Evolutionary conservation across 352 stramenopile genomes (phyloP).

Genomic region (Phytophthora rubi): DNA sequence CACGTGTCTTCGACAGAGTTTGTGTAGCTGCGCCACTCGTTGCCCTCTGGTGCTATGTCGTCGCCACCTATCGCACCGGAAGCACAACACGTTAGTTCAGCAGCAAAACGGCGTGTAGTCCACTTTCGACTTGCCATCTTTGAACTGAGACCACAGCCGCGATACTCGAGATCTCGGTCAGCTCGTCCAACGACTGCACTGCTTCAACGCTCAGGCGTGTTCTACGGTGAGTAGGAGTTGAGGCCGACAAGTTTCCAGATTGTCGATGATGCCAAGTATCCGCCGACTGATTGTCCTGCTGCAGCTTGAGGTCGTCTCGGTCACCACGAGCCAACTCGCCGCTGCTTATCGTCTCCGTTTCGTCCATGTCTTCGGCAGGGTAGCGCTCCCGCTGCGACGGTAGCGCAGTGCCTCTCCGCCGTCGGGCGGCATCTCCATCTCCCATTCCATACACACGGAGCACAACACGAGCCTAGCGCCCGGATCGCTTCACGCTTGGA

Average conservation of each 20-base stretch:
- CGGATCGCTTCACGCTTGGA: conserved; percentile 3
- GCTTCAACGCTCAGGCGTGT: conserved; percentile 7
- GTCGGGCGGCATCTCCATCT: conserved; percentile 11
- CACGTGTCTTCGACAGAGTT: conserved; percentile 38
- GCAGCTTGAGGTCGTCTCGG: conserved; percentile 14
- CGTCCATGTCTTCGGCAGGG: conserved; percentile 3
- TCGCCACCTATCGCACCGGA: conserved; percentile 38
- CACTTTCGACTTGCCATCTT: conserved; percentile 30
- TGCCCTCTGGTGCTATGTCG: conserved; percentile 39
- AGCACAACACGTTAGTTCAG: not conserved
- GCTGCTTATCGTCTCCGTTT: conserved; percentile 20
- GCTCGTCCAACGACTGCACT: conserved; percentile 40
- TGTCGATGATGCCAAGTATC: conserved; percentile 18
- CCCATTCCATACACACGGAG: conserved; percentile 23
- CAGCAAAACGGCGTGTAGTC: not conserved
- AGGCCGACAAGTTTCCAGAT: conserved; percentile 2
- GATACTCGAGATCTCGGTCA: conserved; percentile 46
- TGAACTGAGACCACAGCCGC: conserved; percentile 50
- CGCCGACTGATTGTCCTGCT: conserved; percentile 11
- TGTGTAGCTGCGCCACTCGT: conserved; percentile 40
- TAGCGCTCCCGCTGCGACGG: conserved; percentile 6
- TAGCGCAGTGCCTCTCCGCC: conserved; percentile 9
- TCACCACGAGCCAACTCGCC: conserved; percentile 12
- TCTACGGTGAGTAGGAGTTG: conserved; percentile 21
- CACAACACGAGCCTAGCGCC: conserved; percentile 1